Percentiles rank a stretch among this genome's conserved stretches.
These are phyloP conservation scores for Candida incommunis DNA, from an alignment of 805 yeast species.

Conservation along the genomic window DNA sequence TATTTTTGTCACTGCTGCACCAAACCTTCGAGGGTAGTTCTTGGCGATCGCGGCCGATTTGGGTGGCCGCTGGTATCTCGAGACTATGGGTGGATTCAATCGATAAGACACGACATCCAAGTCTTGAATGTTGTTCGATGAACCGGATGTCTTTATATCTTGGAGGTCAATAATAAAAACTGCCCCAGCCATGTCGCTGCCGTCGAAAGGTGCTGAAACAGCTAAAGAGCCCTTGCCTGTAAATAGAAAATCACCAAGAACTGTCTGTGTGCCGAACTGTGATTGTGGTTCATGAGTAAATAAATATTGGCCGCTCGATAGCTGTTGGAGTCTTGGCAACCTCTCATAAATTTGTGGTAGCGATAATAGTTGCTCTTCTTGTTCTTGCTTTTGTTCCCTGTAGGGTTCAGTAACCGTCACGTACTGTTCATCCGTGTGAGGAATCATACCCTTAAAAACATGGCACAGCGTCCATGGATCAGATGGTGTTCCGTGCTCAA, in stretches of 20 bases:
- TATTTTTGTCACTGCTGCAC: conserved; percentile 25
- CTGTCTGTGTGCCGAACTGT: conserved; percentile 34
- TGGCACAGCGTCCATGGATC: conserved; percentile 22
- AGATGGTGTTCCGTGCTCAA: conserved; percentile 16
- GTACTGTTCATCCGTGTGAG: conserved; percentile 1
- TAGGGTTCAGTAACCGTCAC: neutral
- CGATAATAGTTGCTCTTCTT: neutral
- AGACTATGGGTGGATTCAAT: neutral
- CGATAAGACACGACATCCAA: conserved; percentile 5
- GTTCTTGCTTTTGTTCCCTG: neutral
- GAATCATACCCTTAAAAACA: conserved; percentile 19
- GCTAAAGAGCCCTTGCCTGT: conserved; percentile 29
- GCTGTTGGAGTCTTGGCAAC: neutral
- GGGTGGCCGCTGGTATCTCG: neutral
- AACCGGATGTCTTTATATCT: conserved; percentile 2
- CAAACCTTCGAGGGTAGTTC: conserved; percentile 27
- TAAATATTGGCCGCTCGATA: neutral
- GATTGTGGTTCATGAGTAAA: conserved; percentile 15
- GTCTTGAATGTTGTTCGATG: conserved; percentile 3
- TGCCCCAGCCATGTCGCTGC: neutral
- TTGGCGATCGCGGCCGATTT: neutral
- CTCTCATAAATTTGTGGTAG: conserved; percentile 3
- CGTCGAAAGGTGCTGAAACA: conserved; percentile 36
- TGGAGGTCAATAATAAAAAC: neutral
- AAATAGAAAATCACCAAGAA: conserved; percentile 28